Evolutionary conservation across 2,329 filamentous ascomycete genomes (phyloP), one percentile per base, ranked within the genome.

Genomic region (Neopestalotiopsis sp.): DNA sequence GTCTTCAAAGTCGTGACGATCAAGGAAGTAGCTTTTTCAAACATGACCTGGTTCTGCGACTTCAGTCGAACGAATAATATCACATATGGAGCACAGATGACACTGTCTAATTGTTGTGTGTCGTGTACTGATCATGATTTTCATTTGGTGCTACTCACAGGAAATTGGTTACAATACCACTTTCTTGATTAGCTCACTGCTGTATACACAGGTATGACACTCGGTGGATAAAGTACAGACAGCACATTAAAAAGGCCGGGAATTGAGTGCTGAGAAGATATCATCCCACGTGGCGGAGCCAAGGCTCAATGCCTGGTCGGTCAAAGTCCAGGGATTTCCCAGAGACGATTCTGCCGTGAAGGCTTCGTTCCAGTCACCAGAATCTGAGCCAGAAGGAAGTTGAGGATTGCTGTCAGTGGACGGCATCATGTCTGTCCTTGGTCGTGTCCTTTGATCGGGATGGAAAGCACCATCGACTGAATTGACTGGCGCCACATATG

Each of bases 251-350:
- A 74, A 67, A 45, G 70, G 70, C 30, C 71, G 66, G n/a, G 71
- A 69, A 61, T 75, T 71, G 14, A 74, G 70, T 30, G 69, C 56
- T 3, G 73, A 73, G 64, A 73, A 75, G 10, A 74, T n/a, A 65
- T 69, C 69, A 57, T 75, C 73, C 73, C 72, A 75, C 2, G 70
- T 67, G 6, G 60, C 30, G 28, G 66, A 69, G 69, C 73, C 72
- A 13, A 60, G 68, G 65, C 69, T 69, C 49, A 64, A 59, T 52
- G 73, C 73, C 69, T 71, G 52, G 68, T 65, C 38, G 69, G 68
- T 71, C 70, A 75, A 17, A 61, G 5, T n/a, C 24, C 62, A 34
- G 6, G 14, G 17, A 40, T 38, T n/a, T 28, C 32, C 9, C 5
- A 24, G 49, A 32, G 13, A 45, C 14, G 24, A 28, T 28, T 28